Conservation (phyloP, 139 green algal species). For the Chlorella sp. region DNA sequence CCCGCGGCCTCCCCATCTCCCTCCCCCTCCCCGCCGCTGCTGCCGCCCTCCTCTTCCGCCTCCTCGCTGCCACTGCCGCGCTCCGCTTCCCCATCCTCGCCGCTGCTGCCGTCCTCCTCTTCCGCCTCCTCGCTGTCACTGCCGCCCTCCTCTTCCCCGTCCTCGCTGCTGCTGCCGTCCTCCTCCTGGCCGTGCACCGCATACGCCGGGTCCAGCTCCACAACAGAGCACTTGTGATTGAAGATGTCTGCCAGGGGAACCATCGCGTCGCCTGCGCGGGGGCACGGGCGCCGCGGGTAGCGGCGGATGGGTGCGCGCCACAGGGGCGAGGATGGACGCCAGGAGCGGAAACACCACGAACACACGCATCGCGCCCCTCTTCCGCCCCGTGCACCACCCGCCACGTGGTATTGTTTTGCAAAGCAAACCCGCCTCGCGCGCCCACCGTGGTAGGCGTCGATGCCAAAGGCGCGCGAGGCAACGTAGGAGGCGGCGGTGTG, state of each 20-base stretch:
- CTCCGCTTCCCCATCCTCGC: background rate
- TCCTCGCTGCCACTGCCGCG: background rate
- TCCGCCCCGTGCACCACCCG: background rate
- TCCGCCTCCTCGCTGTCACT: background rate
- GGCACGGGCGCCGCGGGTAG: background rate
- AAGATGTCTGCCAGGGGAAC: conserved; percentile 89
- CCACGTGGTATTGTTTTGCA: no score
- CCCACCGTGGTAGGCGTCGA: conserved; percentile 78
- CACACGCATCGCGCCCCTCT: background rate
- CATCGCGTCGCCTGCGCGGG: conserved; percentile 67
- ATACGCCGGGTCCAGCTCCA: conserved; percentile 40
- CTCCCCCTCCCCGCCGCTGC: background rate
- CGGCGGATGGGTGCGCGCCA: no score
- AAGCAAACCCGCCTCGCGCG: background rate
- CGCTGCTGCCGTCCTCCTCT: background rate
- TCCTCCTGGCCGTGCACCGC: conserved; percentile 23
- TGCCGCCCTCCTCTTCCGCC: conserved; percentile 4
- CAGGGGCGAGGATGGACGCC: background rate
- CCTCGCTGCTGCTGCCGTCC: conserved; percentile 18
- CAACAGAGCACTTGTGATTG: conserved; percentile 85
- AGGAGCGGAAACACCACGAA: background rate
- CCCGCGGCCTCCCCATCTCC: background rate
- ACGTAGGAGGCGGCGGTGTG: conserved; percentile 66
- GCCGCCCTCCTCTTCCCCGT: conserved; percentile 19
- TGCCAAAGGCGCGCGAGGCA: conserved; percentile 75